Conservation (phyloP, 2,329 filamentous ascomycete genomes). For the Ambrosiella xylebori region DNA sequence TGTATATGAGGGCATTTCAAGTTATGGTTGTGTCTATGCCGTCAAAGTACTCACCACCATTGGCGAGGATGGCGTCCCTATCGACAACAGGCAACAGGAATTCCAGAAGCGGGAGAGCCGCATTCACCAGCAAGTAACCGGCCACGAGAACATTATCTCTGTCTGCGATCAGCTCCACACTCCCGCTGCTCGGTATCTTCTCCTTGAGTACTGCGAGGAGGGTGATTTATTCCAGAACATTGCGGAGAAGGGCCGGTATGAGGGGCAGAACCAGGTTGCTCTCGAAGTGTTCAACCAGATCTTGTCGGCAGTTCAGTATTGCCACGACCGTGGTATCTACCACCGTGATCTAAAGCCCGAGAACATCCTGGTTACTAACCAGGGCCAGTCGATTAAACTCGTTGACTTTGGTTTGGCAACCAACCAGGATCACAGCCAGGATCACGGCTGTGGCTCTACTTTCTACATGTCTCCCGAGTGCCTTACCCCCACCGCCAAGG, state of each 20-base stretch:
- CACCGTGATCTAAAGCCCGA: slow-evolving; percentile 96
- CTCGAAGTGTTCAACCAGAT: slow-evolving; percentile 86
- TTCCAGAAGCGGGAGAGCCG: slow-evolving; percentile 91
- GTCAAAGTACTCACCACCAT: slow-evolving; percentile 94
- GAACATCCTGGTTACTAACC: slow-evolving; percentile 84
- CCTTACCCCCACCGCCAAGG: slow-evolving; percentile 54
- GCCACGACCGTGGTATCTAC: slow-evolving; percentile 85
- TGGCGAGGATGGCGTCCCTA: slow-evolving; percentile 48
- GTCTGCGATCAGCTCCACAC: slow-evolving; percentile 87
- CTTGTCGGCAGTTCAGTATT: slow-evolving; percentile 88
- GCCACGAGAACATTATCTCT: slow-evolving; percentile 84
- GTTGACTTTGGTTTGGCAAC: slow-evolving; percentile 96
- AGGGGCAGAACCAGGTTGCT: slow-evolving; percentile 78
- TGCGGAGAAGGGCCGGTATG: slow-evolving; percentile 83
- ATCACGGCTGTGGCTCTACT: slow-evolving; percentile 94
- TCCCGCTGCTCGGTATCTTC: slow-evolving; percentile 82
- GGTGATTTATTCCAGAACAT: slow-evolving; percentile 96
- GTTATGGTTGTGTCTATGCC: slow-evolving; percentile 54
- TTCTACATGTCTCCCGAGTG: slow-evolving; percentile 99
- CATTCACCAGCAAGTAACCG: slow-evolving; percentile 75
- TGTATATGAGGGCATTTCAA: slow-evolving; percentile 77
- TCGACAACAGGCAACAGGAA: slow-evolving; percentile 71
- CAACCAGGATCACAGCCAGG: slow-evolving; percentile 63
- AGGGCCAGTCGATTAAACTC: slow-evolving; percentile 79
- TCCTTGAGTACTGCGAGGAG: slow-evolving; percentile 92